Evolutionary conservation across 129 eudicot genomes (phyloP).

Genomic region (Erigeron canadensis): DNA sequence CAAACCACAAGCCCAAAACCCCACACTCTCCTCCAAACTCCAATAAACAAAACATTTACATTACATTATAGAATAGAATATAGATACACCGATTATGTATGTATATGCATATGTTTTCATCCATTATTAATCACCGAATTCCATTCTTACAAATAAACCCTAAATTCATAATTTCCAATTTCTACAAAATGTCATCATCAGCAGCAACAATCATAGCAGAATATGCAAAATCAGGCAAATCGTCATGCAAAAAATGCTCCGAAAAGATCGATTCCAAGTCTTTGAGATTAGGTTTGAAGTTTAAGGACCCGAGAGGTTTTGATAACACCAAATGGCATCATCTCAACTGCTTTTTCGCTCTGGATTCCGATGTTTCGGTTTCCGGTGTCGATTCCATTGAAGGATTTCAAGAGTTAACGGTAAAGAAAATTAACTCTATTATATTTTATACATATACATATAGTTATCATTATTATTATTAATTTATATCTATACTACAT

Average conservation of each 20-base stretch:
- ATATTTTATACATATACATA: too few species aligned
- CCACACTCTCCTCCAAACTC: slow-evolving; percentile 1
- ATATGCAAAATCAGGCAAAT: slow-evolving; percentile 84
- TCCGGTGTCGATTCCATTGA: slow-evolving; percentile 42
- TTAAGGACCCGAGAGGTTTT: slow-evolving; percentile 63
- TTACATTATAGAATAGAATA: too few species aligned
- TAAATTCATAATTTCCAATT: slow-evolving; percentile 1
- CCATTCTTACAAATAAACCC: slow-evolving; percentile 27
- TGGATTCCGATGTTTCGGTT: slow-evolving; percentile 31
- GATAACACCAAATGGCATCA: slow-evolving; percentile 93
- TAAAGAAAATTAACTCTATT: background rate
- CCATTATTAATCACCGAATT: slow-evolving; percentile 11
- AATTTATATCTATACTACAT: too few species aligned
- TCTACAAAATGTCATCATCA: slow-evolving; percentile 42
- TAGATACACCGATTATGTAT: background rate
- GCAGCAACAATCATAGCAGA: slow-evolving; percentile 56
- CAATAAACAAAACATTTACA: background rate
- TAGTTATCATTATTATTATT: too few species aligned
- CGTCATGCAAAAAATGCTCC: slow-evolving; percentile 76
- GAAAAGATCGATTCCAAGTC: slow-evolving; percentile 46
- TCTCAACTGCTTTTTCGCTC: slow-evolving; percentile 49
- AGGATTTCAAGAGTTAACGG: slow-evolving; percentile 74
- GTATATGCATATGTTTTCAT: background rate
- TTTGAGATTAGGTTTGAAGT: slow-evolving; percentile 60
- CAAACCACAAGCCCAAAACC: slow-evolving; percentile 7